A percentile compares a stretch with the other conserved stretches of the same genome.
Evolutionary conservation across 2,329 filamentous ascomycete species (phyloP).

Genomic region (Botrytis paeoniae): DNA sequence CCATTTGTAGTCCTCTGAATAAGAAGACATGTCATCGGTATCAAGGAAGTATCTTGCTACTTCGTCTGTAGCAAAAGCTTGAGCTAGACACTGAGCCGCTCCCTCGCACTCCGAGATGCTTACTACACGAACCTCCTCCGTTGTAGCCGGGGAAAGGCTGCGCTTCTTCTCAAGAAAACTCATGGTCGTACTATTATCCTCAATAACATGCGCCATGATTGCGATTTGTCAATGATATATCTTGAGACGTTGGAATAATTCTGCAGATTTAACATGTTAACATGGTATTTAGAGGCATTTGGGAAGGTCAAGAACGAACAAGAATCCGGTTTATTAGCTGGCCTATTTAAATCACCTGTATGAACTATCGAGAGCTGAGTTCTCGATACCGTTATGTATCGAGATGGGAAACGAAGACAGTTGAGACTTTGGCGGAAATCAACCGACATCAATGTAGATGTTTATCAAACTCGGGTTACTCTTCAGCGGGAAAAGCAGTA

Average conservation of each 20-base stretch:
- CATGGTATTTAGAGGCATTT: conserved; percentile 25
- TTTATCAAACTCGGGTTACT: conserved; percentile 21
- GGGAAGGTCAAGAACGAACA: conserved; percentile 19
- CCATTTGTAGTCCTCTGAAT: conserved; percentile 68
- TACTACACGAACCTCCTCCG: conserved; percentile 62
- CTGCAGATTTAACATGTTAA: conserved; percentile 16
- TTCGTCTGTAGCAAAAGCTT: conserved; percentile 74
- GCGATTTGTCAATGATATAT: conserved; percentile 14
- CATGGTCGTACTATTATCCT: conserved; percentile 32
- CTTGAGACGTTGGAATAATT: neutral
- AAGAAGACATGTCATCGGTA: conserved; percentile 61
- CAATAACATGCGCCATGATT: conserved; percentile 41
- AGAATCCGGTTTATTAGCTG: conserved; percentile 37
- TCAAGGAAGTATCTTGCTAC: conserved; percentile 73
- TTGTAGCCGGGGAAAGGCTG: conserved; percentile 33
- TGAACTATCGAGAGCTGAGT: conserved; percentile 54
- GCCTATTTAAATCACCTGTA: conserved; percentile 47
- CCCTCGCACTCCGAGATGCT: conserved; percentile 65
- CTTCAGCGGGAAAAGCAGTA: neutral
- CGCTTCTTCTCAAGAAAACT: conserved; percentile 35
- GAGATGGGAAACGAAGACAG: conserved; percentile 53
- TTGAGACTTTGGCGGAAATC: conserved; percentile 52
- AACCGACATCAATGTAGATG: conserved; percentile 55
- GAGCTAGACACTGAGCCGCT: conserved; percentile 68
- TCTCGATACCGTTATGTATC: conserved; percentile 55